phyloP scores from a whole-genome alignment of 163 green algal genomes.

The Trebouxiophyceae sp. region DNA sequence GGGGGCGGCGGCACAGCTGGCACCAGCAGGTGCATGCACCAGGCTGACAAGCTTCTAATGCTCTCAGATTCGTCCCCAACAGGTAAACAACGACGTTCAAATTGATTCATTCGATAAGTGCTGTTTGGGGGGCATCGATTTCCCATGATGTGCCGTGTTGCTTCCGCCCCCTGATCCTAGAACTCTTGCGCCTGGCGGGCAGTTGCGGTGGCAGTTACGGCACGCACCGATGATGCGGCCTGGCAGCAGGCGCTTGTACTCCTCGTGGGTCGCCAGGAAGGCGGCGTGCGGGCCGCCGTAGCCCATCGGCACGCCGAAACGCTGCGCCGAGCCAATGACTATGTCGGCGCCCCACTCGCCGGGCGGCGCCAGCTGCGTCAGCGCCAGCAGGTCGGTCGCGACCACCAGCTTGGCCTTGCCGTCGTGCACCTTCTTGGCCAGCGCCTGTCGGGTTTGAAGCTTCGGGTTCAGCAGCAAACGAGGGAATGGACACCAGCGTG shows the following conservation, averaged over 20 bases:
- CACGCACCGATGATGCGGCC: slow-evolving; percentile 88
- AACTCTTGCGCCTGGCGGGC: too few relatives aligned
- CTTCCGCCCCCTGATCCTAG: too few relatives aligned
- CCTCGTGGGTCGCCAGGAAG: slow-evolving; percentile 91
- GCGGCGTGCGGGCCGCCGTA: slow-evolving; percentile 96
- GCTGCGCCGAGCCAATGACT: slow-evolving; percentile 89
- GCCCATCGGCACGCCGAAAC: slow-evolving; percentile 91
- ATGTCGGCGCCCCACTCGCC: slow-evolving; percentile 98
- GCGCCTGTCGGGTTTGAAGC: too few relatives aligned
- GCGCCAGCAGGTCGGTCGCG: slow-evolving; percentile 90
- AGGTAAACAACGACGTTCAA: too few relatives aligned
- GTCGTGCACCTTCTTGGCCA: slow-evolving; percentile 28
- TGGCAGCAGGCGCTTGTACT: slow-evolving; percentile 94
- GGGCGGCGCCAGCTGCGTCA: slow-evolving; percentile 88
- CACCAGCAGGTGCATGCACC: too few relatives aligned
- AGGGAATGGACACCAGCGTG: background rate
- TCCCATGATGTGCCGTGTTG: too few relatives aligned
- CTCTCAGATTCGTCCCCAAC: too few relatives aligned
- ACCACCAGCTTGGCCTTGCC: slow-evolving; percentile 79
- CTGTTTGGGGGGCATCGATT: too few relatives aligned
- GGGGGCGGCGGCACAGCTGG: too few relatives aligned
- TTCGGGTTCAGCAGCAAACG: too few relatives aligned
- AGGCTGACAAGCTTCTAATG: too few relatives aligned
- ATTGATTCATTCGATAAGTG: too few relatives aligned
- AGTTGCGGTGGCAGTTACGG: background rate